These are phyloP conservation scores for Alternaria atra DNA, from an alignment of 2,329 filamentous ascomycete genomes.

Conservation along the genomic window DNA sequence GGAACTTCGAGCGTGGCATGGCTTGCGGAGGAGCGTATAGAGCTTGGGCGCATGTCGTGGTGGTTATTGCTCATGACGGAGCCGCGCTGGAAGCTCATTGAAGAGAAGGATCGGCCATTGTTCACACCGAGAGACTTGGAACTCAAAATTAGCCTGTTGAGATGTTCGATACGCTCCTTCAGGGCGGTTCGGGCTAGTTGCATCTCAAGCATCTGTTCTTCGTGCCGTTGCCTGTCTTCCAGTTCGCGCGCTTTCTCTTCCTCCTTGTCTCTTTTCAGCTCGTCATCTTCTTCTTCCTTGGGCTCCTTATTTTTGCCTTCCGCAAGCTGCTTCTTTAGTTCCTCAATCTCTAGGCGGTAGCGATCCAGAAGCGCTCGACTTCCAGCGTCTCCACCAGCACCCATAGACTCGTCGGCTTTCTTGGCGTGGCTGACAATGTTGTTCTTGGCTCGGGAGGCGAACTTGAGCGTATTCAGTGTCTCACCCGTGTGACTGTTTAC, in stretches of 20 bases:
- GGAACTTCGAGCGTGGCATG: constrained; percentile 54
- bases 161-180: constrained; percentile 96
- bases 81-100: constrained; percentile 52
- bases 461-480: constrained; percentile 95
- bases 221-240: constrained; percentile 85
- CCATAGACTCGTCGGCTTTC: constrained; percentile 86
- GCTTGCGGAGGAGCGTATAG: constrained; percentile 51
- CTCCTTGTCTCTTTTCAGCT: constrained; percentile 69
- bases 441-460: constrained; percentile 95
- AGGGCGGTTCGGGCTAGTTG: constrained; percentile 93
- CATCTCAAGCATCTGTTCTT: constrained; percentile 99
- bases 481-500: constrained; percentile 82
- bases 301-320: constrained; percentile 66
- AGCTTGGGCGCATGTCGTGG: constrained; percentile 59
- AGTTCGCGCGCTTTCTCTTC: constrained; percentile 71
- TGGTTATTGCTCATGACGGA: constrained; percentile 54
- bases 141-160: constrained; percentile 93
- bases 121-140: constrained; percentile 97
- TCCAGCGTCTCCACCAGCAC: constrained; percentile 79
- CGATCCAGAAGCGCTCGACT: constrained; percentile 88
- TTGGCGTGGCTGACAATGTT: constrained; percentile 98
- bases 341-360: constrained; percentile 91
- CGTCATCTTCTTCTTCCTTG: constrained; percentile 66
- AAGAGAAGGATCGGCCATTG: constrained; percentile 53
- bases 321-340: constrained; percentile 82